Evolutionary conservation across 495 filamentous ascomycete species (phyloP).

Genomic region (Neurospora intermedia): DNA sequence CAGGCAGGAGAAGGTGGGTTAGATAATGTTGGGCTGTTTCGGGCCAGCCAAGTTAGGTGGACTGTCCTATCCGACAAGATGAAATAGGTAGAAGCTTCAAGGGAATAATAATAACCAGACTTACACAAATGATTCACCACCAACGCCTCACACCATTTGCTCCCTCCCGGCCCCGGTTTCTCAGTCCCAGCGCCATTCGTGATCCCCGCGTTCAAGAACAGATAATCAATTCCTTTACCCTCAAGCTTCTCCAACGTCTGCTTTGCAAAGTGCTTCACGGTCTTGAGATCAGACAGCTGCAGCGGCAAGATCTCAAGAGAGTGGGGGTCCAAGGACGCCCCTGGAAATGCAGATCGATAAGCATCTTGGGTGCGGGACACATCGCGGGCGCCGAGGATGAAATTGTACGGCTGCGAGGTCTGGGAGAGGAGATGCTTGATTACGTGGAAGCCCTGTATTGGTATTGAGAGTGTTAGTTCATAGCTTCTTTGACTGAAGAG

Average conservation of each 20-base stretch:
- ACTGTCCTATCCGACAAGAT: too few relatives aligned
- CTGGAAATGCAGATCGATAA: slow-evolving; percentile 20
- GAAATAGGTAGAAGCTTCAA: not conserved
- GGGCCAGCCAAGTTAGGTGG: too few relatives aligned
- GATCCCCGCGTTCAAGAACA: slow-evolving; percentile 32
- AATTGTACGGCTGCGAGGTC: slow-evolving; percentile 24
- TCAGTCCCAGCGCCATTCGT: slow-evolving; percentile 10
- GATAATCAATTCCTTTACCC: slow-evolving; percentile 22
- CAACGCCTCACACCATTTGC: slow-evolving; percentile 29
- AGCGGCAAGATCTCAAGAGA: slow-evolving; percentile 31
- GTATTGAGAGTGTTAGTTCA: not conserved
- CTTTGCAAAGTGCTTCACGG: slow-evolving; percentile 27
- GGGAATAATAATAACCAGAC: not conserved
- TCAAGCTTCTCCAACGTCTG: slow-evolving; percentile 27
- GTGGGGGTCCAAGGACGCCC: slow-evolving; percentile 12
- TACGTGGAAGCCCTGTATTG: slow-evolving; percentile 31
- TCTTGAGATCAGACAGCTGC: slow-evolving; percentile 26
- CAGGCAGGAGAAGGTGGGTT: slow-evolving; percentile 20
- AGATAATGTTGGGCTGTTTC: slow-evolving; percentile 36
- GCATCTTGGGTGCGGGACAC: slow-evolving; percentile 22
- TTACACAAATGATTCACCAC: slow-evolving; percentile 36
- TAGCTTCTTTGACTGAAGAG: not conserved
- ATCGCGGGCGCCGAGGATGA: slow-evolving; percentile 36
- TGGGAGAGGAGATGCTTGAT: slow-evolving; percentile 31
- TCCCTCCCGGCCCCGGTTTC: slow-evolving; percentile 18